A percentile compares a stretch with the other conserved stretches of the same genome.
These are phyloP conservation scores for Sclerotinia nivalis DNA, from an alignment of 2,329 filamentous ascomycete species.

Conservation along the genomic window DNA sequence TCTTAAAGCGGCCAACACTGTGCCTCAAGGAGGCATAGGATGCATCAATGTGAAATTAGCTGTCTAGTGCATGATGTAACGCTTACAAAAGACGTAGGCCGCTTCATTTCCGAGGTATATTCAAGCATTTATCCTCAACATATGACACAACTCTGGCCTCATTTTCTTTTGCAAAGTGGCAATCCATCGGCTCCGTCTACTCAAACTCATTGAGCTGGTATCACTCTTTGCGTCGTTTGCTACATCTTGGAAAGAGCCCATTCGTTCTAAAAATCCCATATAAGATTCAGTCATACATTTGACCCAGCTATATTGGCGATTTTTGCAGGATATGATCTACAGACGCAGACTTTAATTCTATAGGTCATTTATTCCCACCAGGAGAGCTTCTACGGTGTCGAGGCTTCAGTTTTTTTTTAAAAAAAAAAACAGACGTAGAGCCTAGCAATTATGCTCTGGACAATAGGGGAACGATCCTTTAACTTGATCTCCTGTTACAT, in stretches of 20 bases:
- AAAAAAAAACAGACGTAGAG: neutral
- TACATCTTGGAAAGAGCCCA: neutral
- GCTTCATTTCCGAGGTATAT: neutral
- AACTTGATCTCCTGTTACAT: neutral
- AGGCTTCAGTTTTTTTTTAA: neutral
- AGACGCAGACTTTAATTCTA: neutral
- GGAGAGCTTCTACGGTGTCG: neutral
- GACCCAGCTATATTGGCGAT: neutral
- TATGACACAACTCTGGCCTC: neutral
- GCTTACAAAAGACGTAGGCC: neutral
- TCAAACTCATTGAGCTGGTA: neutral
- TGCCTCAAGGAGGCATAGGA: neutral
- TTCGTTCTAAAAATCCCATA: no score
- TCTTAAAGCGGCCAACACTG: neutral
- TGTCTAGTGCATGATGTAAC: neutral
- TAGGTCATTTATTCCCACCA: neutral
- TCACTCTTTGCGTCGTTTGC: neutral
- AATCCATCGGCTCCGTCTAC: neutral
- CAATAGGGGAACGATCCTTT: no score
- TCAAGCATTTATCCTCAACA: no score
- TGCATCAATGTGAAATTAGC: neutral
- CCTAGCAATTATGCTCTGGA: neutral
- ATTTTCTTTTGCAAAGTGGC: neutral
- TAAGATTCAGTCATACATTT: neutral
- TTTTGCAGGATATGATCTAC: neutral